Conservation (phyloP, 495 filamentous ascomycete genomes). For the Thermothielavioides terrestris region DNA sequence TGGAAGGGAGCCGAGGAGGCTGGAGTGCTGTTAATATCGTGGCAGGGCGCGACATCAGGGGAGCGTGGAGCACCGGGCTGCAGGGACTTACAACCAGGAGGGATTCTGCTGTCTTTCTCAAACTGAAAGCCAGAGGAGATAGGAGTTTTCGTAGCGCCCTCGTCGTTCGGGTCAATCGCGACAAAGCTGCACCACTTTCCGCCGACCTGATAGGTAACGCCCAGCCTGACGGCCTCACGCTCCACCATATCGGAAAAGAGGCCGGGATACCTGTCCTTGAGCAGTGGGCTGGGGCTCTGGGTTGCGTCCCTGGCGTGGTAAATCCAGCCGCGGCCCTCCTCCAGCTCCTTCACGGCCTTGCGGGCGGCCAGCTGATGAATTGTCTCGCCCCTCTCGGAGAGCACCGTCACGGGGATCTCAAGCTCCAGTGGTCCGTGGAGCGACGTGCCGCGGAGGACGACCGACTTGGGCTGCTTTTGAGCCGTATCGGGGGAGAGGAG, state of each 20-base stretch:
- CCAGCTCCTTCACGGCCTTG: slow-evolving; percentile 58
- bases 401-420: slow-evolving; percentile 50
- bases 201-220: slow-evolving; percentile 54
- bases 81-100: too few species aligned
- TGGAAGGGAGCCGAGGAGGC: too few species aligned
- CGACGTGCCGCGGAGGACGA: slow-evolving; percentile 49
- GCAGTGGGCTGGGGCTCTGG: slow-evolving; percentile 29
- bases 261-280: slow-evolving; percentile 41
- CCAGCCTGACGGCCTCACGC: slow-evolving; percentile 54
- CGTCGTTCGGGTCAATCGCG: slow-evolving; percentile 44
- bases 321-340: slow-evolving; percentile 61
- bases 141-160: neutral
- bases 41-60: too few species aligned
- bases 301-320: slow-evolving; percentile 35
- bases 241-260: slow-evolving; percentile 48
- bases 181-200: slow-evolving; percentile 66
- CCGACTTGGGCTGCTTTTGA: slow-evolving; percentile 42
- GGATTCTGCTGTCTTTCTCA: neutral
- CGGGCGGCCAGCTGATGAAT: slow-evolving; percentile 63
- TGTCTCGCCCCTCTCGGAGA: slow-evolving; percentile 42
- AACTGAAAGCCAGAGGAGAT: too few species aligned
- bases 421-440: slow-evolving; percentile 48
- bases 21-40: too few species aligned
- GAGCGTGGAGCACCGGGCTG: too few species aligned
- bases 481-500: slow-evolving; percentile 44